A percentile compares a stretch with the other conserved stretches of the same genome.
phyloP scores from a whole-genome alignment of 2,329 filamentous ascomycete species.

The Pseudogymnoascus sp. region DNA sequence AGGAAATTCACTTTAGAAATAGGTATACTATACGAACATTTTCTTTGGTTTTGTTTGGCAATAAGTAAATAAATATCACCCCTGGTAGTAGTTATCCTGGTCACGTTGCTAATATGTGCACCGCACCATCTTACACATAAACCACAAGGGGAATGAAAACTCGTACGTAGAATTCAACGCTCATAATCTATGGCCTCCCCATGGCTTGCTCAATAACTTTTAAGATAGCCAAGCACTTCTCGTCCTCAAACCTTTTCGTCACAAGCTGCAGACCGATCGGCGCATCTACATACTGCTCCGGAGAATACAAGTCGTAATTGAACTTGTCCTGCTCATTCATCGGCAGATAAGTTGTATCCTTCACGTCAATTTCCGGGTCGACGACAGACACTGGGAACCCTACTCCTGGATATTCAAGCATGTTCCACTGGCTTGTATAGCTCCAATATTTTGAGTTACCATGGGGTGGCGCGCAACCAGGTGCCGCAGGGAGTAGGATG shows the following conservation, averaged over 20 bases:
- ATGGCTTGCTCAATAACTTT: slow-evolving; percentile 17
- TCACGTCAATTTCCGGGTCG: slow-evolving; percentile 18
- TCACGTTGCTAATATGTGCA: neutral
- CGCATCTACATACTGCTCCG: slow-evolving; percentile 30
- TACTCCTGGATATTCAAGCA: slow-evolving; percentile 57
- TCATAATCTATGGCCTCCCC: slow-evolving; percentile 8
- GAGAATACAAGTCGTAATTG: slow-evolving; percentile 24
- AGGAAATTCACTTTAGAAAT: neutral
- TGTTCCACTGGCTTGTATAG: slow-evolving; percentile 60
- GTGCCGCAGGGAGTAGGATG: slow-evolving; percentile 51
- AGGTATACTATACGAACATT: neutral
- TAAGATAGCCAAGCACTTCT: slow-evolving; percentile 18
- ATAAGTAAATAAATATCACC: neutral
- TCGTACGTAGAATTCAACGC: neutral
- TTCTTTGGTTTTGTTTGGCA: neutral
- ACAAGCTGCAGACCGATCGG: slow-evolving; percentile 35
- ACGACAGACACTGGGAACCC: slow-evolving; percentile 48
- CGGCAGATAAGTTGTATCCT: slow-evolving; percentile 24
- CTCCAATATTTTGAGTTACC: slow-evolving; percentile 50
- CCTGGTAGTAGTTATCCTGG: neutral
- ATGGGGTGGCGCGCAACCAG: slow-evolving; percentile 44
- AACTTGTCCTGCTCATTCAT: slow-evolving; percentile 24
- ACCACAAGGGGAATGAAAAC: neutral
- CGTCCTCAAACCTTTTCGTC: slow-evolving; percentile 20
- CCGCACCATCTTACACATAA: neutral